Conservation (phyloP, 2,329 filamentous ascomycete genomes). For the Ophiostoma triangulosporum region DNA sequence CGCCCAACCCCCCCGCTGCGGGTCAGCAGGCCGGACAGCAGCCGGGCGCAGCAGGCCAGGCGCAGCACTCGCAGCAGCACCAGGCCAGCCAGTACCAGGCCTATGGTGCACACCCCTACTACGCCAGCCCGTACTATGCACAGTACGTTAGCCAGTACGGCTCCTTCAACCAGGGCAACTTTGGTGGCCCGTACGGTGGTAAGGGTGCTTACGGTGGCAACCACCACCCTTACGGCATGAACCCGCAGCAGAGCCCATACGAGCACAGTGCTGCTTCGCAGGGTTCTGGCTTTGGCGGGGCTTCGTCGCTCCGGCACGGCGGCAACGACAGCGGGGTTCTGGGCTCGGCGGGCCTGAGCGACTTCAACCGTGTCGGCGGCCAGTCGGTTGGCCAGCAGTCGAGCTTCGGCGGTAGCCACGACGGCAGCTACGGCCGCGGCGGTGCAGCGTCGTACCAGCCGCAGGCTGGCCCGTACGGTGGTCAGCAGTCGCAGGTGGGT, state of each 20-base stretch:
- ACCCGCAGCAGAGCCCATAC: slow-evolving; percentile 38
- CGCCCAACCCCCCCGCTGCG: slow-evolving; percentile 58
- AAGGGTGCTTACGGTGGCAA: slow-evolving; percentile 45
- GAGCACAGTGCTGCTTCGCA: slow-evolving; percentile 33
- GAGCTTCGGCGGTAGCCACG: slow-evolving; percentile 40
- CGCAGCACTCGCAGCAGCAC: slow-evolving; percentile 25
- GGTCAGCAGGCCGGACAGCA: slow-evolving; percentile 30
- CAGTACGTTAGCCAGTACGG: slow-evolving; percentile 40
- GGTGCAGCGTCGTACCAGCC: slow-evolving; percentile 39
- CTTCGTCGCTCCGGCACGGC: slow-evolving; percentile 35
- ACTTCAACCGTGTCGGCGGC: slow-evolving; percentile 37
- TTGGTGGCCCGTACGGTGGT: slow-evolving; percentile 36
- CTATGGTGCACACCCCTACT: slow-evolving; percentile 41
- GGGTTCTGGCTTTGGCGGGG: slow-evolving; percentile 37
- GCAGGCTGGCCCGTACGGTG: slow-evolving; percentile 41
- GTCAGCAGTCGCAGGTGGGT: slow-evolving; percentile 32
- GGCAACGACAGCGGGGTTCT: slow-evolving; percentile 34
- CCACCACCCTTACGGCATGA: slow-evolving; percentile 40
- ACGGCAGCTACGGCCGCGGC: slow-evolving; percentile 37
- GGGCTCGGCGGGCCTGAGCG: slow-evolving; percentile 31
- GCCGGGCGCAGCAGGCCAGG: slow-evolving; percentile 17
- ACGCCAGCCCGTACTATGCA: slow-evolving; percentile 48
- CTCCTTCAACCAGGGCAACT: slow-evolving; percentile 33
- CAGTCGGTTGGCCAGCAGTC: slow-evolving; percentile 35
- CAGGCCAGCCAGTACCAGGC: slow-evolving; percentile 15